Evolutionary conservation across 176 grass and related monocot species (phyloP), one percentile per base, ranked within the genome.

Genomic region (Cocos nucifera): DNA sequence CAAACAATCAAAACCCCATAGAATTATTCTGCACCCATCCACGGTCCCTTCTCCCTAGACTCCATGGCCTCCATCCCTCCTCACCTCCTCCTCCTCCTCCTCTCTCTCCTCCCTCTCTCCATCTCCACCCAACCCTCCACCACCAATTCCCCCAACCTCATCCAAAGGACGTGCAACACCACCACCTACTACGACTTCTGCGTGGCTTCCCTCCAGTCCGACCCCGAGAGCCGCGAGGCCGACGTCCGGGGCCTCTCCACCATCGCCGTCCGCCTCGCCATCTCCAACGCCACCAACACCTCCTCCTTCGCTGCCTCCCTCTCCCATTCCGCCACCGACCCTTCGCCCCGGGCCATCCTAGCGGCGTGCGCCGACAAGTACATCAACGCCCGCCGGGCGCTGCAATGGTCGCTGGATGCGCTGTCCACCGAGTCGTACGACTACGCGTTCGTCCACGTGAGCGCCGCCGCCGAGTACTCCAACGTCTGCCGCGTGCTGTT

Each of bases 381-480:
- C 54, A 57, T 22, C 7, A 30, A 62, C 32, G 78, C 92, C 1
- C 72, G 69, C n/a, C 69, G 88, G 56, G 92, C 81, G 22, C 78
- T 97, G 30, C 28, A 9, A 0, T 71, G 68, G 0, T 80, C 92
- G 0, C 49, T 64, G 64, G 73, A 32, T 0, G 74, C 87, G 7
- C 82, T 91, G 60, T 78, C 69, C 0, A 26, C 51, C 14, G 69
- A 80, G 53, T 63, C 67, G 70, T 97, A 91, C 53, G 92, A 97
- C 62, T 83, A 73, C 18, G 92, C 92, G 57, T 63, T 83, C 39
- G 75, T 97, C 22, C 80, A 91, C 17, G 92, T 85, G 3, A 71
- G 84, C 65, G 92, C 92, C 17, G 92, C 87, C 21, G 84, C 81
- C 0, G 92, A 97, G 75, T 91, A 97, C 73, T 87, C 92, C 32